phyloP scores from a whole-genome alignment of 225 moss, liverwort and hornwort genomes.

The Neckera pumila region DNA sequence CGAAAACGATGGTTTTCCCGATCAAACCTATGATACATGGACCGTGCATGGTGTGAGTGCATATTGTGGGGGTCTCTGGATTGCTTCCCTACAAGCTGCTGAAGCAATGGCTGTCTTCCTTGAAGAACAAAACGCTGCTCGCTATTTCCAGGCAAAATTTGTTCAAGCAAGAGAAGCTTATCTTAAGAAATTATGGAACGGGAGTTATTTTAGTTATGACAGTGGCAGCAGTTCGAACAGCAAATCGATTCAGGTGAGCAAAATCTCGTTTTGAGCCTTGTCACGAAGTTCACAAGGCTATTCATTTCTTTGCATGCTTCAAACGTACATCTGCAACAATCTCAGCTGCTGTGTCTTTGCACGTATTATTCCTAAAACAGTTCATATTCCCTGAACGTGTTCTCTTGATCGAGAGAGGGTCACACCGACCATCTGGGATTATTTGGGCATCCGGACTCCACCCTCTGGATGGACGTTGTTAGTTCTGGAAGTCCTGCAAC shows the following conservation, averaged over 20 bases:
- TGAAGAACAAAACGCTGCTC: constrained; percentile 65
- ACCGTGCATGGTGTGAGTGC: constrained; percentile 89
- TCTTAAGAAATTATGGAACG: constrained; percentile 81
- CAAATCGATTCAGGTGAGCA: constrained; percentile 65
- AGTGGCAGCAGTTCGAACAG: constrained; percentile 75
- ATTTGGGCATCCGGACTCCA: neutral
- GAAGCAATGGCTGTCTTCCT: constrained; percentile 71
- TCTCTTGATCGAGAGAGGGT: neutral
- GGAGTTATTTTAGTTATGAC: constrained; percentile 84
- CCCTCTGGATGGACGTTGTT: neutral
- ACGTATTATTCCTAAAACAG: neutral
- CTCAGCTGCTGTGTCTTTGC: neutral
- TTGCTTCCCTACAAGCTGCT: constrained; percentile 89
- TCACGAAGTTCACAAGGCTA: neutral
- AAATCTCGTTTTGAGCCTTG: neutral
- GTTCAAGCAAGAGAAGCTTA: constrained; percentile 69
- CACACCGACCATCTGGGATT: neutral
- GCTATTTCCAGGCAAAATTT: constrained; percentile 79
- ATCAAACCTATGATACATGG: constrained; percentile 98
- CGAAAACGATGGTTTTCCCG: constrained; percentile 95
- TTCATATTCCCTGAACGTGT: neutral
- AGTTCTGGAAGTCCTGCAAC: neutral
- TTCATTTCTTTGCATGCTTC: neutral
- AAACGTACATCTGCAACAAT: neutral
- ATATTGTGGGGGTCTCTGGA: constrained; percentile 93